Percentiles rank a stretch among this genome's conserved stretches.
Conservation (phyloP, 164 flowering plant species). For the Cinnamomum micranthum region DNA sequence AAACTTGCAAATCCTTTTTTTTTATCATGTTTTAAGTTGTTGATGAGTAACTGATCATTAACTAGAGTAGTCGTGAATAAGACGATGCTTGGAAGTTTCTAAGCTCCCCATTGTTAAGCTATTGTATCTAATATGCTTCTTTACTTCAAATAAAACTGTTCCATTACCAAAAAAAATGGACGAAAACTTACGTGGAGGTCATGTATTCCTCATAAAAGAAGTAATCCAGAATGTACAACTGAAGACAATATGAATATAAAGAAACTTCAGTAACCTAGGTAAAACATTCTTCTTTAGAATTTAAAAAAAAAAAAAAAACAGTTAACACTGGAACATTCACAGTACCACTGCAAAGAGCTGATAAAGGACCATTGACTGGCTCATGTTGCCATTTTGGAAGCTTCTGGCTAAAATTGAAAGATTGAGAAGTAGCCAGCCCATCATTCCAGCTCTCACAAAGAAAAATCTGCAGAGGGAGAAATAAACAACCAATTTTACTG, state of each 20-base stretch:
- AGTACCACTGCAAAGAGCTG: constrained; percentile 74
- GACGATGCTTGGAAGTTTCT: not conserved
- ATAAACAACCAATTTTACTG: constrained; percentile 1
- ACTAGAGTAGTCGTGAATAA: not conserved
- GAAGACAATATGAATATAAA: constrained; percentile 23
- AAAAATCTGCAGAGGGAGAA: constrained; percentile 58
- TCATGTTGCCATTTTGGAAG: constrained; percentile 46
- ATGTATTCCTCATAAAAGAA: constrained; percentile 89
- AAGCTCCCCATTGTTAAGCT: not conserved
- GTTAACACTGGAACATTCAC: not conserved
- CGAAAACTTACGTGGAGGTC: constrained; percentile 91
- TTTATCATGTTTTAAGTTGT: not conserved
- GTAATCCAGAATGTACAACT: constrained; percentile 88
- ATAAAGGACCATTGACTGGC: constrained; percentile 80
- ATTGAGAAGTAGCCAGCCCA: constrained; percentile 98
- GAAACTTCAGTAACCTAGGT: constrained; percentile 11
- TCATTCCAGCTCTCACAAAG: constrained; percentile 99
- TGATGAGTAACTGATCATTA: not conserved
- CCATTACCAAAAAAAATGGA: not conserved
- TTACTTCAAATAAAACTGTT: not conserved
- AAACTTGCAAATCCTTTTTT: too few species aligned
- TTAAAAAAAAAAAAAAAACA: not conserved
- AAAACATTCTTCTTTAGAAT: not conserved
- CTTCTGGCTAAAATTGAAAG: constrained; percentile 82
- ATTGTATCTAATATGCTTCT: not conserved